Percentiles rank a stretch among this genome's conserved stretches.
phyloP scores from a whole-genome alignment of 179 eudicot genomes.

The Heliamphora pulchella region DNA sequence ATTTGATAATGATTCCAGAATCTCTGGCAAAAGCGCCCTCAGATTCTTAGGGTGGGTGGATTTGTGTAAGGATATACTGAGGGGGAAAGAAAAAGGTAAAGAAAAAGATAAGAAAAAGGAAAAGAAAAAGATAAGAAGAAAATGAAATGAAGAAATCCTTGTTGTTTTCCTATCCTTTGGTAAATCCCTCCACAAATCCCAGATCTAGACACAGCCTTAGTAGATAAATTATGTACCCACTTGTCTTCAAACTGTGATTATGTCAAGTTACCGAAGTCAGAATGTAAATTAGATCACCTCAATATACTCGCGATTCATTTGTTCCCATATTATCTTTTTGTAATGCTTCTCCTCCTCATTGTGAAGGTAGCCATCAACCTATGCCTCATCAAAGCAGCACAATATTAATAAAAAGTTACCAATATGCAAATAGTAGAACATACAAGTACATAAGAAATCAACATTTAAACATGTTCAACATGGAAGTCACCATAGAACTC shows the following conservation, averaged over 20 bases:
- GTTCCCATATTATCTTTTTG: conserved; percentile 66
- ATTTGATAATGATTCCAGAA: background rate
- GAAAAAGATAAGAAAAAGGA: too few relatives aligned
- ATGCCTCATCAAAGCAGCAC: background rate
- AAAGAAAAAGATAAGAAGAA: too few relatives aligned
- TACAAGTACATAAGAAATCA: background rate
- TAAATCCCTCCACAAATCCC: too few relatives aligned
- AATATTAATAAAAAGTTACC: background rate
- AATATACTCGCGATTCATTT: conserved; percentile 62
- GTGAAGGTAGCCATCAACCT: conserved; percentile 67
- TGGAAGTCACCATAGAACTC: background rate
- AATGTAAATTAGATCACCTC: conserved; percentile 36
- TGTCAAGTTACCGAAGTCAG: background rate
- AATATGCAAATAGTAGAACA: background rate
- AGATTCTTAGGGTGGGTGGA: too few relatives aligned
- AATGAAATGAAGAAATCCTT: too few relatives aligned
- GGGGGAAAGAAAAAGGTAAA: too few relatives aligned
- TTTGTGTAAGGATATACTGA: too few relatives aligned
- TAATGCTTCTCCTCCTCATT: conserved; percentile 58
- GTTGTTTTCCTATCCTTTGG: too few relatives aligned
- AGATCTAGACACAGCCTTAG: too few relatives aligned
- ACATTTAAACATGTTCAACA: background rate
- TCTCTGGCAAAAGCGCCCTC: too few relatives aligned
- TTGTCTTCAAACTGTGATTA: background rate
- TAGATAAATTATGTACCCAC: background rate